Evolutionary conservation across 306 rosid species (phyloP).

Genomic region (Pachyrhizus erosus): DNA sequence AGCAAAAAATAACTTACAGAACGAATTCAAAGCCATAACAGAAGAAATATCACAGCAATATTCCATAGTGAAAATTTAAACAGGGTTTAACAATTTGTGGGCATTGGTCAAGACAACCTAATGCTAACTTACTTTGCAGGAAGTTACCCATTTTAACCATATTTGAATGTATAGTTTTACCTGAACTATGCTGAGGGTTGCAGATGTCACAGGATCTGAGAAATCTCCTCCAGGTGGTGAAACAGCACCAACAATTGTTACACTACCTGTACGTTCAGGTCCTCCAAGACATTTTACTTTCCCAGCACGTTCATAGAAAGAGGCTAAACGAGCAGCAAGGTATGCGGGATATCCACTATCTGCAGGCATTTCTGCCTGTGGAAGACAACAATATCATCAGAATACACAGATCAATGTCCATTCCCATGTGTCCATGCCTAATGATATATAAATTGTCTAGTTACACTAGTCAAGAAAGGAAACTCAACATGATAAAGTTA

Average conservation of each 20-base stretch:
- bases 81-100: background rate
- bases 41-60: background rate
- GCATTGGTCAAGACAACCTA: conserved; percentile 9
- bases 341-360: conserved; percentile 99
- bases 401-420: conserved; percentile 31
- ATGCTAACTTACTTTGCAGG: background rate
- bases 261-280: conserved; percentile 98
- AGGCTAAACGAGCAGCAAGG: conserved; percentile 98
- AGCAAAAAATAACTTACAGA: conserved; percentile 18
- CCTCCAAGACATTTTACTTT: conserved; percentile 99
- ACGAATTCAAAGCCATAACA: conserved; percentile 15
- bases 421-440: background rate
- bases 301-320: conserved; percentile 99
- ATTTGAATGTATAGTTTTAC: conserved; percentile 50
- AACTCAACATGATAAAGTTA: conserved; percentile 12
- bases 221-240: conserved; percentile 99
- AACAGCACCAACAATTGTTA: conserved; percentile 99
- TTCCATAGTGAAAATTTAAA: conserved; percentile 1
- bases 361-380: conserved; percentile 99
- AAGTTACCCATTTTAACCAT: conserved; percentile 30
- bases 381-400: conserved; percentile 34
- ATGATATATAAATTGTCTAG: conserved; percentile 6
- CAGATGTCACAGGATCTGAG: conserved; percentile 99
- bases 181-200: conserved; percentile 99
- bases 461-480: conserved; percentile 19